A percentile compares a stretch with the other conserved stretches of the same genome.
Conservation (phyloP, 768 basidiomycete species). For the Termitomyces bulborhizus region DNA sequence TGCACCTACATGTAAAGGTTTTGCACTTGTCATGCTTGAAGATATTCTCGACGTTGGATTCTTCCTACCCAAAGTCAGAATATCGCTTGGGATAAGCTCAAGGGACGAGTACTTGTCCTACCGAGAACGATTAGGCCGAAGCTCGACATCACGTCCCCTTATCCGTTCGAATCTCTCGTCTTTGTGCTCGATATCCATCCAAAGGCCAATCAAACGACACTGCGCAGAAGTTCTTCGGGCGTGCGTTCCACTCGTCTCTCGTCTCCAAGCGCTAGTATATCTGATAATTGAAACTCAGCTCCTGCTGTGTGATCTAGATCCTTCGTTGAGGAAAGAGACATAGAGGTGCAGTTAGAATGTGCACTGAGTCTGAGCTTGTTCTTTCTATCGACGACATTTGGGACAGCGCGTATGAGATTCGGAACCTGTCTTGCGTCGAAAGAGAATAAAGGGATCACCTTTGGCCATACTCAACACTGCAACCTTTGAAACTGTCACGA, state of each 20-base stretch:
- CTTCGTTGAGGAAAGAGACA: too few relatives aligned
- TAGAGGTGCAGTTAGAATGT: too few relatives aligned
- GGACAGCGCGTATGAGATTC: too few relatives aligned
- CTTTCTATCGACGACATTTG: too few relatives aligned
- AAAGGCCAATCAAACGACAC: conserved; percentile 76
- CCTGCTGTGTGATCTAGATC: too few relatives aligned
- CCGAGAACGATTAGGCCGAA: conserved; percentile 36
- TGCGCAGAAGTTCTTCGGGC: conserved; percentile 53
- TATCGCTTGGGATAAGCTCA: conserved; percentile 55
- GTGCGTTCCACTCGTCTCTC: conserved; percentile 25
- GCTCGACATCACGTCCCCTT: conserved; percentile 31
- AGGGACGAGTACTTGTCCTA: conserved; percentile 66
- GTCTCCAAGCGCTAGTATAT: too few relatives aligned
- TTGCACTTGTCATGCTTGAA: conserved; percentile 61
- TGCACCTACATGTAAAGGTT: conserved; percentile 62
- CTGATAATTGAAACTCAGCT: too few relatives aligned
- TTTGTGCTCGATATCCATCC: conserved; percentile 66
- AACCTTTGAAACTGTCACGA: too few relatives aligned
- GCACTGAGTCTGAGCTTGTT: too few relatives aligned
- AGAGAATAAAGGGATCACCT: background rate
- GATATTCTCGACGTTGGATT: conserved; percentile 30
- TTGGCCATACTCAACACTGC: background rate
- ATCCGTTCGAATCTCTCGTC: conserved; percentile 61
- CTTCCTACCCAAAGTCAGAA: conserved; percentile 41
- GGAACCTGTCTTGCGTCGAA: too few relatives aligned